phyloP scores from a whole-genome alignment of 1,284 basidiomycete species.

The Cryptococcus sp. region DNA sequence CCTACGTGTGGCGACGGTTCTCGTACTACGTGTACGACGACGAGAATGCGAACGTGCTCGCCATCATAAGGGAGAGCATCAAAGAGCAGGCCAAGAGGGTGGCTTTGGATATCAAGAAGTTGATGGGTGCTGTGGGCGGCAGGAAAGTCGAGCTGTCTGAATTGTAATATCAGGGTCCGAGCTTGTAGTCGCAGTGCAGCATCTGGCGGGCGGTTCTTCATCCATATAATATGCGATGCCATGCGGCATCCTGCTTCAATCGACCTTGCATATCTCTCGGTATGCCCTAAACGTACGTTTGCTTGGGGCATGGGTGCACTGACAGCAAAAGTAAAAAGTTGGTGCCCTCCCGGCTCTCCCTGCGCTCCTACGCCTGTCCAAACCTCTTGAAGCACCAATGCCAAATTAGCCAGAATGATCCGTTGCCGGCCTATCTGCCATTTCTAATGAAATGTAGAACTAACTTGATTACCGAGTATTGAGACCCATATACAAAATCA shows the following conservation, averaged over 20 bases:
- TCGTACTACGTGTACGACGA: constrained; percentile 51
- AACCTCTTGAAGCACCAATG: constrained; percentile 45
- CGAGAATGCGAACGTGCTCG: constrained; percentile 25
- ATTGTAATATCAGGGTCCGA: background rate
- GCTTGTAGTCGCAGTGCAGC: background rate
- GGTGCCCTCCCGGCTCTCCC: constrained; percentile 44
- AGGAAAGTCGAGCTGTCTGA: constrained; percentile 1
- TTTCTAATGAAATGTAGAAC: constrained; percentile 19
- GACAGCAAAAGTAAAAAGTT: constrained; percentile 36
- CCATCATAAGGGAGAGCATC: constrained; percentile 9
- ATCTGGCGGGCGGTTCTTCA: no score
- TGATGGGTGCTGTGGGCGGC: constrained; percentile 3
- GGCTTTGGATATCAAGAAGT: constrained; percentile 1
- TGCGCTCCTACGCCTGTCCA: constrained; percentile 46
- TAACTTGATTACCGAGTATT: constrained; percentile 45
- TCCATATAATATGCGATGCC: no score
- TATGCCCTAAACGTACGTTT: no score
- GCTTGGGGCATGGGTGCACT: background rate
- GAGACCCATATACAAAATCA: constrained; percentile 27
- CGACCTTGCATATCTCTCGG: background rate
- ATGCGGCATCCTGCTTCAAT: background rate
- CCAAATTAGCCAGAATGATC: constrained; percentile 47
- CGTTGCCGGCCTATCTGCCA: constrained; percentile 47
- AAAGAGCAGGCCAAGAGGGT: background rate
- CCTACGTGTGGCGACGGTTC: constrained; percentile 45